These are phyloP conservation scores for Backusella macrospora DNA, from an alignment of 192 early-diverging fungal genomes.

Conservation along the genomic window DNA sequence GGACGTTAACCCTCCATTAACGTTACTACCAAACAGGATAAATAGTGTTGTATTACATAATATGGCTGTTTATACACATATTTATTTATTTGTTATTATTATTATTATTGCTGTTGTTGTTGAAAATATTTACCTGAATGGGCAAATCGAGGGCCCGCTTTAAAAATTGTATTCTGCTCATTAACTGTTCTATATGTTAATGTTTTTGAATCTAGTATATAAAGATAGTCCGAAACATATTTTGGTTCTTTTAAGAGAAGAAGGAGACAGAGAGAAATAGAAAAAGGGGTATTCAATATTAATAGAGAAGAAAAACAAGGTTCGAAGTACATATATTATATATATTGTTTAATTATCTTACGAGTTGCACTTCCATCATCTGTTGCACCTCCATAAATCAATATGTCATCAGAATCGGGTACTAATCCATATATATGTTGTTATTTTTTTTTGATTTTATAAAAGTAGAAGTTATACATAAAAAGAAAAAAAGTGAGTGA, in stretches of 20 bases:
- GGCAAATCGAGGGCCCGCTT: slow-evolving; percentile 11
- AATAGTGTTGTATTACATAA: slow-evolving; percentile 4
- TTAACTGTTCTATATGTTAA: background rate
- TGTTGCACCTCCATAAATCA: slow-evolving; percentile 14
- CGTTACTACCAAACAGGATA: background rate
- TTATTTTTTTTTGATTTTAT: no score
- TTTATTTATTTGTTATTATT: background rate
- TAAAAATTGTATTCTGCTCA: background rate
- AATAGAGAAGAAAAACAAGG: background rate
- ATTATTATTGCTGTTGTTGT: background rate
- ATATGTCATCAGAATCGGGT: slow-evolving; percentile 8
- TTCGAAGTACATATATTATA: background rate
- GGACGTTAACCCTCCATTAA: background rate
- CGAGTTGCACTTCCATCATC: background rate
- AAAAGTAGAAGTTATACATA: background rate
- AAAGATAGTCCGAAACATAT: slow-evolving; percentile 4
- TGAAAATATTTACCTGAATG: slow-evolving; percentile 7
- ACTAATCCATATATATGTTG: background rate
- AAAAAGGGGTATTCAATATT: background rate
- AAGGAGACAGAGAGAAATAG: background rate
- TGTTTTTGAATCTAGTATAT: background rate
- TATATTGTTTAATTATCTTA: background rate
- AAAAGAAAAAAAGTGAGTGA: background rate
- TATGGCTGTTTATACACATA: background rate
- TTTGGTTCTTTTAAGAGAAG: background rate